A percentile compares a stretch with the other conserved stretches of the same genome.
These are phyloP conservation scores for Stephania yunnanensis DNA, from an alignment of 164 flowering plant species.

Conservation along the genomic window DNA sequence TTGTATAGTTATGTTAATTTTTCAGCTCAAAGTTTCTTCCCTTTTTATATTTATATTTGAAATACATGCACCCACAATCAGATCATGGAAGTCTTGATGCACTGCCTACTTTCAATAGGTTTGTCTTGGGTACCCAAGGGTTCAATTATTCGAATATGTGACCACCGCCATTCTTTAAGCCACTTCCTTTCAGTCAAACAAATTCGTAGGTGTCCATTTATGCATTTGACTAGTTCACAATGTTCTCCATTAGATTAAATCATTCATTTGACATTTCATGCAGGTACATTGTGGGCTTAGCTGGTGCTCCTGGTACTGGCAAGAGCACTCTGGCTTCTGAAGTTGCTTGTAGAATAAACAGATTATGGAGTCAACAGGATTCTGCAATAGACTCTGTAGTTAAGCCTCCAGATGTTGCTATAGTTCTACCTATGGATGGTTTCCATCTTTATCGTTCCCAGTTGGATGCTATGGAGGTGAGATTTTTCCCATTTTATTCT, in stretches of 20 bases:
- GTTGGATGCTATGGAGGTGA: conserved; percentile 89
- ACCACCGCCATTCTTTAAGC: too few species aligned
- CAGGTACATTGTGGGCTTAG: conserved; percentile 79
- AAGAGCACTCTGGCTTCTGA: conserved; percentile 79
- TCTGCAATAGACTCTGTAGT: conserved; percentile 47
- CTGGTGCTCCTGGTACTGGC: conserved; percentile 98
- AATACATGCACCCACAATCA: too few species aligned
- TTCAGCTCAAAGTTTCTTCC: too few species aligned
- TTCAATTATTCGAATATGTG: too few species aligned
- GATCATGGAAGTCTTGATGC: too few species aligned
- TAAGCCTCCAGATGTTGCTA: conserved; percentile 61
- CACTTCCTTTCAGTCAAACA: not conserved
- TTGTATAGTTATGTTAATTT: not conserved
- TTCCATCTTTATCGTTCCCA: conserved; percentile 92
- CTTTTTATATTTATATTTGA: not conserved
- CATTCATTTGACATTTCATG: conserved; percentile 8
- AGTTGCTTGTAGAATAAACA: conserved; percentile 62
- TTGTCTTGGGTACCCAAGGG: too few species aligned
- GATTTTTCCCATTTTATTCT: not conserved
- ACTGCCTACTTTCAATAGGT: too few species aligned
- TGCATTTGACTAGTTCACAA: not conserved
- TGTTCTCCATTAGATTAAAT: not conserved
- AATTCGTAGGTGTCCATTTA: not conserved
- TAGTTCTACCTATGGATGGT: conserved; percentile 92
- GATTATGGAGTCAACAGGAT: conserved; percentile 59